A percentile compares a stretch with the other conserved stretches of the same genome.
These are phyloP conservation scores for Pseudognaphalium luteoalbum DNA, from an alignment of 129 eudicot species.

Conservation along the genomic window DNA sequence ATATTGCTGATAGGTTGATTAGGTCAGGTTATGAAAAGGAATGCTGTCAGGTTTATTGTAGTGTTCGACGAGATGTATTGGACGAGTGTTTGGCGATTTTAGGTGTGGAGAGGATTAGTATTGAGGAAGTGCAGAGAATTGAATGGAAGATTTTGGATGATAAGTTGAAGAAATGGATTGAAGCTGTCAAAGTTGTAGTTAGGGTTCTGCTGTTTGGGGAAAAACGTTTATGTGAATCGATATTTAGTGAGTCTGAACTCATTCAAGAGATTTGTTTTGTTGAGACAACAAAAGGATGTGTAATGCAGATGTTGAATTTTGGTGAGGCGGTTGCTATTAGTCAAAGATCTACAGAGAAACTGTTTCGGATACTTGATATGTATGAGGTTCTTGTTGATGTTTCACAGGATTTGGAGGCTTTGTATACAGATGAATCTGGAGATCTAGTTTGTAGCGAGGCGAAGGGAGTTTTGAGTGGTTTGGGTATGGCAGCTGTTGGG, in stretches of 20 bases:
- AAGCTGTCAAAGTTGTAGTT: conserved; percentile 60
- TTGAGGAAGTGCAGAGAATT: conserved; percentile 85
- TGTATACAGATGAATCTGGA: conserved; percentile 63
- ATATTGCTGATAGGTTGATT: conserved; percentile 77
- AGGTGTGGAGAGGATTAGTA: conserved; percentile 71
- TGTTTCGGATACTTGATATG: conserved; percentile 87
- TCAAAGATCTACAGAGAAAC: conserved; percentile 65
- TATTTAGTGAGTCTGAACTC: conserved; percentile 60
- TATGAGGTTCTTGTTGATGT: conserved; percentile 64
- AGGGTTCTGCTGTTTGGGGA: conserved; percentile 66
- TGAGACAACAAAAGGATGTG: conserved; percentile 78
- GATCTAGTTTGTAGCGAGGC: conserved; percentile 66
- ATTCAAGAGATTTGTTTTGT: conserved; percentile 68
- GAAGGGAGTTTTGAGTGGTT: conserved; percentile 60
- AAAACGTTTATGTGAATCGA: conserved; percentile 59
- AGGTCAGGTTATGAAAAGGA: conserved; percentile 83
- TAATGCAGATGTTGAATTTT: conserved; percentile 90
- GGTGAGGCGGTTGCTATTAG: conserved; percentile 89
- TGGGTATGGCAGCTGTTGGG: conserved; percentile 69
- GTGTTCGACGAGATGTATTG: conserved; percentile 60
- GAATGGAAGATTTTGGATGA: conserved; percentile 79
- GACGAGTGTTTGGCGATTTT: conserved; percentile 80
- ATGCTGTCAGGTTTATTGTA: conserved; percentile 75
- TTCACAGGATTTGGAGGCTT: conserved; percentile 48
- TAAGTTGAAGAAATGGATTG: conserved; percentile 81